Percentiles rank a stretch among this genome's conserved stretches.
These are phyloP conservation scores for Symbiodinium pilosum DNA, from an alignment of 73 alveolate species.

Conservation along the genomic window DNA sequence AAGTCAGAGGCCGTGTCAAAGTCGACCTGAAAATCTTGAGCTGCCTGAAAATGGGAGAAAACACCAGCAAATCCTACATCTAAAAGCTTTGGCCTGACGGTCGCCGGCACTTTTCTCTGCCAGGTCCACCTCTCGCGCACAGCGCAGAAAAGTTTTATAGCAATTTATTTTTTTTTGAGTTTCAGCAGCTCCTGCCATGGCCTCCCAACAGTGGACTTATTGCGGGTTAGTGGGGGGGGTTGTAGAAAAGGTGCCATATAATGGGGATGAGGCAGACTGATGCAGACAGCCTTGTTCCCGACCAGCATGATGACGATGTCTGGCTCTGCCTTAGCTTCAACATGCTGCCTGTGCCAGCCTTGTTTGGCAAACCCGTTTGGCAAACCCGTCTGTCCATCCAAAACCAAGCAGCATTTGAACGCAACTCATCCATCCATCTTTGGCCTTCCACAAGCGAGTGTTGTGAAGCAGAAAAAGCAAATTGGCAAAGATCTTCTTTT, in stretches of 20 bases:
- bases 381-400: too few relatives aligned
- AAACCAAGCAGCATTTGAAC: neutral
- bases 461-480: neutral
- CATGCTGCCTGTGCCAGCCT: neutral
- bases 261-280: neutral
- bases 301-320: conserved; percentile 98
- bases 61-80: neutral
- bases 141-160: neutral
- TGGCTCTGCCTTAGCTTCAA: conserved; percentile 97
- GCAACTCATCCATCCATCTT: neutral
- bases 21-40: conserved; percentile 47
- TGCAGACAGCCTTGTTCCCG: conserved; percentile 79
- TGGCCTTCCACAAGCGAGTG: too few relatives aligned
- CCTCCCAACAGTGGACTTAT: too few relatives aligned
- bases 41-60: neutral
- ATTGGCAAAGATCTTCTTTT: neutral
- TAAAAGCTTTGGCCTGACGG: conserved; percentile 46
- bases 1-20: conserved; percentile 59
- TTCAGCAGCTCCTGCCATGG: too few relatives aligned
- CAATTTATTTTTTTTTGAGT: too few relatives aligned
- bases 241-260: neutral
- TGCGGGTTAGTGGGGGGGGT: too few relatives aligned
- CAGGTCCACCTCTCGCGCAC: conserved; percentile 35
- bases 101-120: conserved; percentile 55
- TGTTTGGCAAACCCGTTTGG: too few relatives aligned